Evolutionary conservation across 345 rosid species (phyloP).

Genomic region (Citrus sp.): DNA sequence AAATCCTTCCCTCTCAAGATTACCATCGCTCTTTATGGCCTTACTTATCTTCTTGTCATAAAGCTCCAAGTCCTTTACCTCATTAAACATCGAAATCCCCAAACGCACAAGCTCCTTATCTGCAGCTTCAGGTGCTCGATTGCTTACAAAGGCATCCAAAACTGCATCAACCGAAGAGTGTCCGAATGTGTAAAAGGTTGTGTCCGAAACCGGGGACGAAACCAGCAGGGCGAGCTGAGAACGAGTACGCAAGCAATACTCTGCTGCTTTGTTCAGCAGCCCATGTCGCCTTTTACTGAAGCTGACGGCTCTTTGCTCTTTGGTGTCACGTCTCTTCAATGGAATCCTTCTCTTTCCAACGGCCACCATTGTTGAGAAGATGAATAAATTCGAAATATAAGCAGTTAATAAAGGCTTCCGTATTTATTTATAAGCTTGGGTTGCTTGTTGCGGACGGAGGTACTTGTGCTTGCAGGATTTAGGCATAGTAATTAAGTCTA

Average conservation of each 20-base stretch:
- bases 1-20: not conserved
- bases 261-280: conserved; percentile 1
- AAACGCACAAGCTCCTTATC: not conserved
- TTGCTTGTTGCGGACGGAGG: no score
- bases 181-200: not conserved
- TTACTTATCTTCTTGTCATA: not conserved
- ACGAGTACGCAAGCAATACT: not conserved
- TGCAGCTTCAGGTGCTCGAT: not conserved
- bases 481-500: no score
- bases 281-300: not conserved
- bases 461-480: no score
- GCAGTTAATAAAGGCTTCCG: no score
- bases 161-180: not conserved
- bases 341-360: not conserved
- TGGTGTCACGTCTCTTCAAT: not conserved
- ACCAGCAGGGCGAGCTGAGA: not conserved
- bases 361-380: not conserved
- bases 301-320: not conserved
- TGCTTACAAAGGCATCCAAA: not conserved
- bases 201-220: not conserved
- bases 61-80: not conserved
- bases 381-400: no score
- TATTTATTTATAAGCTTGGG: no score
- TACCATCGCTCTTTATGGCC: not conserved
- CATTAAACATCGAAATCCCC: not conserved